A percentile compares a stretch with the other conserved stretches of the same genome.
phyloP scores from a whole-genome alignment of 2,329 filamentous ascomycete genomes.

The Rutstroemia sydowiana region DNA sequence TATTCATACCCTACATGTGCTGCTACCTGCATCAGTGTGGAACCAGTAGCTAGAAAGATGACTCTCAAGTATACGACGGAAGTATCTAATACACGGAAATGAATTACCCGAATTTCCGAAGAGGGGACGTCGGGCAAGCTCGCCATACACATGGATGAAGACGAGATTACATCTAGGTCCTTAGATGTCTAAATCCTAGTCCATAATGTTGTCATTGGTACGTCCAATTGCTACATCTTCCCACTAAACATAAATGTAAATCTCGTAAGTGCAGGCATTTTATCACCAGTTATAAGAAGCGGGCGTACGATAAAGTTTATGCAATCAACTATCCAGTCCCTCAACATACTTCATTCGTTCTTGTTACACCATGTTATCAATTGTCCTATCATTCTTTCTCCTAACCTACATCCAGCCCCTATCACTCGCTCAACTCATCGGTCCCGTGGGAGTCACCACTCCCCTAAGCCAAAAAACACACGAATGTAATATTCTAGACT shows the following conservation, averaged over 20 bases:
- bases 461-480: constrained; percentile 23
- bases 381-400: neutral
- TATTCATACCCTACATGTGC: too few relatives aligned
- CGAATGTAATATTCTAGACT: constrained; percentile 31
- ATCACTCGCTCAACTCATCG: constrained; percentile 1
- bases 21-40: neutral
- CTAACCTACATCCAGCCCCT: neutral
- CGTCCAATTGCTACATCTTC: neutral
- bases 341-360: neutral
- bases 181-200: neutral
- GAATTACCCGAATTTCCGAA: neutral
- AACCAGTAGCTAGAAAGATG: neutral
- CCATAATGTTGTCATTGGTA: neutral
- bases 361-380: constrained; percentile 3
- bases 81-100: neutral
- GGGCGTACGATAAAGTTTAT: neutral
- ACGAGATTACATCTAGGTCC: neutral
- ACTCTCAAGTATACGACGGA: neutral
- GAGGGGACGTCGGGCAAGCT: neutral
- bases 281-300: too few relatives aligned
- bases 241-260: neutral
- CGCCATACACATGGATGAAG: constrained; percentile 1
- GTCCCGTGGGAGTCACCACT: constrained; percentile 26
- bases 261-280: too few relatives aligned
- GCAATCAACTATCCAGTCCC: neutral